Evolutionary conservation across 1,139 yeast species (phyloP).

Genomic region (Williopsis jadinii): DNA sequence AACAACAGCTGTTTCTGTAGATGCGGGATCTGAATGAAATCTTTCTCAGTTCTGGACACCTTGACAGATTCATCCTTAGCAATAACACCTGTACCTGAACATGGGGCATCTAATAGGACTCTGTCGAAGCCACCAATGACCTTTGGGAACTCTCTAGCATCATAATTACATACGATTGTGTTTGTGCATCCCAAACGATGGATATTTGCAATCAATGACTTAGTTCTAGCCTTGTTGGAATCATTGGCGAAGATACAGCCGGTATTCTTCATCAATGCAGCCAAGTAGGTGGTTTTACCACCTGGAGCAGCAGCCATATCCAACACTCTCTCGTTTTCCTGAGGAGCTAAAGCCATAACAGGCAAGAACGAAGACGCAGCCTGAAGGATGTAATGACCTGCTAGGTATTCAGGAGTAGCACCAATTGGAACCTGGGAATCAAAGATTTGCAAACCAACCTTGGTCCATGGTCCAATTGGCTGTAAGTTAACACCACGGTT

Average conservation of each 20-base stretch:
- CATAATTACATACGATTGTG: constrained; percentile 94
- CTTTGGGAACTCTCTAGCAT: constrained; percentile 97
- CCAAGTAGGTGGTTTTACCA: constrained; percentile 94
- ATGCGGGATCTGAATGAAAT: constrained; percentile 94
- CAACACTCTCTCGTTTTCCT: constrained; percentile 87
- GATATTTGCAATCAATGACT: constrained; percentile 92
- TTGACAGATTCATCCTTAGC: constrained; percentile 96
- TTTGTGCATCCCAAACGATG: constrained; percentile 96
- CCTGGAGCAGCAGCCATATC: constrained; percentile 99
- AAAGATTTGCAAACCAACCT: constrained; percentile 93
- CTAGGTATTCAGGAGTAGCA: constrained; percentile 97
- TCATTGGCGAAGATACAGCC: constrained; percentile 98
- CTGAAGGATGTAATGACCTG: constrained; percentile 95
- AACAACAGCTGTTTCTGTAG: constrained; percentile 88
- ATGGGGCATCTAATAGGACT: constrained; percentile 93
- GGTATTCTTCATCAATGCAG: constrained; percentile 96
- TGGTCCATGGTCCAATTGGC: constrained; percentile 97
- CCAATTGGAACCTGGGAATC: constrained; percentile 99
- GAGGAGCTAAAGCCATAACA: constrained; percentile 95
- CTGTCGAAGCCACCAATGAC: constrained; percentile 98
- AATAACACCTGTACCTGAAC: constrained; percentile 99
- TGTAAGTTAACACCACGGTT: constrained; percentile 96
- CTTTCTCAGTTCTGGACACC: constrained; percentile 90
- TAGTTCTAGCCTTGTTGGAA: constrained; percentile 92
- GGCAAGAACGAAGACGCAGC: constrained; percentile 98